These are phyloP conservation scores for Pseudohyphozyma bogoriensis DNA, from an alignment of 768 basidiomycete genomes.

Conservation along the genomic window DNA sequence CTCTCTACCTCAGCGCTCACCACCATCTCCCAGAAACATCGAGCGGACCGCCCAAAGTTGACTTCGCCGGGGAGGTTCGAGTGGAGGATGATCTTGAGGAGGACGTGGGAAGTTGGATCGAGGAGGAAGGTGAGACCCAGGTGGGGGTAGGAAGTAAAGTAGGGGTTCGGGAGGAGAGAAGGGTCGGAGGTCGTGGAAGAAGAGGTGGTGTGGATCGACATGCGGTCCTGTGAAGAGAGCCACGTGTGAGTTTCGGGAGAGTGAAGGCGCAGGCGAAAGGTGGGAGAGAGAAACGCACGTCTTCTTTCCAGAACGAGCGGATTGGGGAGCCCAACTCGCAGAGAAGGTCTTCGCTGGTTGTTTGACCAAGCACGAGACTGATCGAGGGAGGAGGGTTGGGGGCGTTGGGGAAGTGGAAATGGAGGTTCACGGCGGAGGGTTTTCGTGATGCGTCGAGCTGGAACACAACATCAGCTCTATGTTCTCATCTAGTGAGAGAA, in stretches of 20 bases:
- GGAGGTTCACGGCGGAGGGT: not conserved
- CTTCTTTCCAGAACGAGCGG: slow-evolving; percentile 39
- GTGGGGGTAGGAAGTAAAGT: slow-evolving; percentile 31
- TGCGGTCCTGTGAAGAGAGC: slow-evolving; percentile 16
- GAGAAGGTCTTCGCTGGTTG: slow-evolving; percentile 38
- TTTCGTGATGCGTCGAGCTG: slow-evolving; percentile 4
- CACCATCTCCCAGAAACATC: slow-evolving; percentile 5
- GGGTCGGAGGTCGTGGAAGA: not conserved
- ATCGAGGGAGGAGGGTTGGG: slow-evolving; percentile 13
- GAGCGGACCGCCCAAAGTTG: slow-evolving; percentile 25
- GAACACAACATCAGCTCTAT: not conserved
- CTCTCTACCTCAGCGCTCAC: not conserved
- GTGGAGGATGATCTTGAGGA: slow-evolving; percentile 30
- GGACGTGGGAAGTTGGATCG: slow-evolving; percentile 11
- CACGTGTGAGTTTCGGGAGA: too few relatives aligned
- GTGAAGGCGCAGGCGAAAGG: too few relatives aligned
- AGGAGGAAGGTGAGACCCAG: slow-evolving; percentile 29
- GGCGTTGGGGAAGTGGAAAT: slow-evolving; percentile 14
- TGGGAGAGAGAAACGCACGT: slow-evolving; percentile 18
- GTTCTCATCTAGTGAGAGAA: not conserved
- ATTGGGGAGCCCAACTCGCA: slow-evolving; percentile 38
- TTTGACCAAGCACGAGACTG: slow-evolving; percentile 34
- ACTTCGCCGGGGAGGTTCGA: slow-evolving; percentile 31
- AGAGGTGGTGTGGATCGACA: slow-evolving; percentile 20
- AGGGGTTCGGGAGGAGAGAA: slow-evolving; percentile 14